These are phyloP conservation scores for Monosporascus sp. DNA, from an alignment of 2,329 filamentous ascomycete species.

Conservation along the genomic window DNA sequence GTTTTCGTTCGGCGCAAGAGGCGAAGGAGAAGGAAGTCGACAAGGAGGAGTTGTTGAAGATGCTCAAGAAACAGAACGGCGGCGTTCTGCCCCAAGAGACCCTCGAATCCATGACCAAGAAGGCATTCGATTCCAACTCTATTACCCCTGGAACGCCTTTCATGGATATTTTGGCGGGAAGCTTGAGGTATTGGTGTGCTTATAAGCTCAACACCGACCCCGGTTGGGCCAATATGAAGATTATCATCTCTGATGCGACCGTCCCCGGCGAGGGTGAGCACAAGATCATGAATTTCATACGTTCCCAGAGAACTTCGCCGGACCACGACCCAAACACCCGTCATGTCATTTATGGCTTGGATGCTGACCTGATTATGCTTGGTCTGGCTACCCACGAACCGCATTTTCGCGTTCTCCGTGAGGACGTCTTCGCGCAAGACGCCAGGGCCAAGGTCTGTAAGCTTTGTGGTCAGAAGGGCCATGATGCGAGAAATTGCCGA, in stretches of 20 bases:
- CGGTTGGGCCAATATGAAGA: constrained; percentile 90
- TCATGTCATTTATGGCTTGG: constrained; percentile 96
- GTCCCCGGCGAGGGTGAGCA: constrained; percentile 98
- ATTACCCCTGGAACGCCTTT: constrained; percentile 98
- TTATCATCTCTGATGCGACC: constrained; percentile 97
- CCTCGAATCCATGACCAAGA: constrained; percentile 63
- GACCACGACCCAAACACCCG: constrained; percentile 94
- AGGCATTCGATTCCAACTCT: constrained; percentile 82
- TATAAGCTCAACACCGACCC: constrained; percentile 98
- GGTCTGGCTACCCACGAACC: constrained; percentile 96
- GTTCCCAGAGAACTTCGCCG: constrained; percentile 84
- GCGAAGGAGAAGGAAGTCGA: constrained; percentile 91
- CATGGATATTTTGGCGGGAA: constrained; percentile 90
- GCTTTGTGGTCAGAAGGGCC: constrained; percentile 87
- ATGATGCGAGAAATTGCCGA: constrained; percentile 80
- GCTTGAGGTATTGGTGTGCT: constrained; percentile 91
- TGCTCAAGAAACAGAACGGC: constrained; percentile 74
- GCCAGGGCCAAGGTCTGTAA: constrained; percentile 76
- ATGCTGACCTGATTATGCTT: constrained; percentile 98
- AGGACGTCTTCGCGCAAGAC: constrained; percentile 94
- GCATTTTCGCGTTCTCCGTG: constrained; percentile 90
- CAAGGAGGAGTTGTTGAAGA: constrained; percentile 79
- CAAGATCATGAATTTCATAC: constrained; percentile 98
- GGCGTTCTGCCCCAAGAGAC: constrained; percentile 57
- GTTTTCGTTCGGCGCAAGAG: constrained; percentile 91